Conservation (phyloP, 2,329 filamentous ascomycete genomes). For the Periconia macrospinosa region DNA sequence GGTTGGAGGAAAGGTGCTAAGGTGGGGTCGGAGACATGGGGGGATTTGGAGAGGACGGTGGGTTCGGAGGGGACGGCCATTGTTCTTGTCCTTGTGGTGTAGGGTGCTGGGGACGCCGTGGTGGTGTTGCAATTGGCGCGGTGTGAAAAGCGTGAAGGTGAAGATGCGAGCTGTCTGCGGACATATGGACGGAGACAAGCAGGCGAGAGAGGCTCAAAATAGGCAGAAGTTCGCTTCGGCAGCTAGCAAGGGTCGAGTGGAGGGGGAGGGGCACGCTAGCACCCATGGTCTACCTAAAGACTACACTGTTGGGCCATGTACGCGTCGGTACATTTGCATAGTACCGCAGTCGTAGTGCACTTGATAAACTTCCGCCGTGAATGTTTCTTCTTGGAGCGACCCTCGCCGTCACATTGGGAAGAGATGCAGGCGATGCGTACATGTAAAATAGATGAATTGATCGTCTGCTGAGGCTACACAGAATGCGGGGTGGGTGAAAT, state of each 20-base stretch:
- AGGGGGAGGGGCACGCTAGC: constrained; percentile 21
- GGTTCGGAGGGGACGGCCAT: not conserved
- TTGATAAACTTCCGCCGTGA: too few relatives aligned
- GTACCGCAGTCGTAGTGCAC: too few relatives aligned
- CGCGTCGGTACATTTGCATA: too few relatives aligned
- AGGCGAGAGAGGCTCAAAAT: not conserved
- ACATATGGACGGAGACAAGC: not conserved
- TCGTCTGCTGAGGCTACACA: too few relatives aligned
- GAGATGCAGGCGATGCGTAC: too few relatives aligned
- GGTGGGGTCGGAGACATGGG: constrained; percentile 70
- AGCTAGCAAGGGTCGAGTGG: constrained; percentile 5
- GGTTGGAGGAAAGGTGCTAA: constrained; percentile 75
- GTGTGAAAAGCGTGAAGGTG: too few relatives aligned
- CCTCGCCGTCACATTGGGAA: too few relatives aligned
- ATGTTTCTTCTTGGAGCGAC: too few relatives aligned
- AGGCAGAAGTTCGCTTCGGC: constrained; percentile 13
- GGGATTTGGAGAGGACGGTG: constrained; percentile 20
- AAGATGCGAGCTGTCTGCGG: not conserved
- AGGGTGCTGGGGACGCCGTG: not conserved
- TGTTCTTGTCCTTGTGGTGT: not conserved
- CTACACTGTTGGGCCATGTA: too few relatives aligned
- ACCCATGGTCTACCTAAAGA: not conserved
- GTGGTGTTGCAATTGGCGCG: too few relatives aligned
- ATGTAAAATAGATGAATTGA: too few relatives aligned
- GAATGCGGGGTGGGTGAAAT: too few relatives aligned